Conservation (phyloP, 257 asterid species). For the Knoxia roxburghii region DNA sequence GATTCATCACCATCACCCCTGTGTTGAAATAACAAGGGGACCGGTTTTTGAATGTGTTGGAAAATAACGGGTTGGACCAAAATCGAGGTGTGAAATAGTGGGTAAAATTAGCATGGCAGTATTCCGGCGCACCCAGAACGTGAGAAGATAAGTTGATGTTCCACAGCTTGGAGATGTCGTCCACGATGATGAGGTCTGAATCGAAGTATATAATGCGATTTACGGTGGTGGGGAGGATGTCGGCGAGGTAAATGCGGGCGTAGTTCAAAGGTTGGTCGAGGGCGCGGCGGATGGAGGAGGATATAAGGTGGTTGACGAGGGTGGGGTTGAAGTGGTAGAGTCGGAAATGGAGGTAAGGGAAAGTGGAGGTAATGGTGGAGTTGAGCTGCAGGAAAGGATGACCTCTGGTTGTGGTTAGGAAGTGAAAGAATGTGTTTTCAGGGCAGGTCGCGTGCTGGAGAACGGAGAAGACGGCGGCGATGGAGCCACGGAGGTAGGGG, state of each 20-base stretch:
- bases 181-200: conserved; percentile 77
- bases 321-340: conserved; percentile 68
- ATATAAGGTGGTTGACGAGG: conserved; percentile 60
- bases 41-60: conserved; percentile 34
- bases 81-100: conserved; percentile 64
- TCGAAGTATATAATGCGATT: conserved; percentile 73
- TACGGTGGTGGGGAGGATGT: conserved; percentile 52
- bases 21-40: conserved; percentile 79
- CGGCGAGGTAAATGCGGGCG: conserved; percentile 86
- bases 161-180: conserved; percentile 71
- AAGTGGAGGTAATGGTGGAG: conserved; percentile 51
- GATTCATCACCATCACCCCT: conserved; percentile 81
- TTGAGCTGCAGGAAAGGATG: conserved; percentile 50
- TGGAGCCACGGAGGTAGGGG: conserved; percentile 88
- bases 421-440: conserved; percentile 73
- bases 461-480: conserved; percentile 85
- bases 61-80: conserved; percentile 50
- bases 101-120: conserved; percentile 76
- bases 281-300: conserved; percentile 82
- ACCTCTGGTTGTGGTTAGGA: conserved; percentile 47
- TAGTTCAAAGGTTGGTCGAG: conserved; percentile 87
- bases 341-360: conserved; percentile 69
- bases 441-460: conserved; percentile 88
- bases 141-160: conserved; percentile 38
- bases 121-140: conserved; percentile 75